A percentile compares a stretch with the other conserved stretches of the same genome.
These are phyloP conservation scores for Colletotrichum lentis DNA, from an alignment of 2,329 filamentous ascomycete genomes.

Conservation along the genomic window DNA sequence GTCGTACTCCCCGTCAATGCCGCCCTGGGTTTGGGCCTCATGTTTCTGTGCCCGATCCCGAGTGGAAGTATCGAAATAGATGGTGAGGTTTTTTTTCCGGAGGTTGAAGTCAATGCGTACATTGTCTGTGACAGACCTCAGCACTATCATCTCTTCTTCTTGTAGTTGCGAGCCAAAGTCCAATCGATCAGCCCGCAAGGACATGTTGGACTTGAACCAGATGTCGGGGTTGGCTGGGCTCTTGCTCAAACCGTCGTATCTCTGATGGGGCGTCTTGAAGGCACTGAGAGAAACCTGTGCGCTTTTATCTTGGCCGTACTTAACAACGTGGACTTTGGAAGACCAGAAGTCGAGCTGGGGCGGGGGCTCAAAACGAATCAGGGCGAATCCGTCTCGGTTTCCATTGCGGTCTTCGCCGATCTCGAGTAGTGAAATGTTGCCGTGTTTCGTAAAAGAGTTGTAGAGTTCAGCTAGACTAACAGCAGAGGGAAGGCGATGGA, in stretches of 20 bases:
- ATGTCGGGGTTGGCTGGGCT: constrained; percentile 46
- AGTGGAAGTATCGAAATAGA: constrained; percentile 47
- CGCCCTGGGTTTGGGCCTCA: background rate
- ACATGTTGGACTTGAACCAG: constrained; percentile 49
- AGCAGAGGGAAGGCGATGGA: constrained; percentile 31
- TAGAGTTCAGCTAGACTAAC: constrained; percentile 58
- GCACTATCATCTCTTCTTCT: constrained; percentile 64
- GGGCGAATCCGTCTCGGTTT: constrained; percentile 52
- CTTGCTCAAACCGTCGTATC: constrained; percentile 35
- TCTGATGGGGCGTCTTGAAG: constrained; percentile 1
- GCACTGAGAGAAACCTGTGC: constrained; percentile 5
- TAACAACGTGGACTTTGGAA: constrained; percentile 44
- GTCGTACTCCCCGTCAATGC: constrained; percentile 35
- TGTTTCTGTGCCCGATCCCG: background rate
- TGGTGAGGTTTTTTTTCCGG: constrained; percentile 48
- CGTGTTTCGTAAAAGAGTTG: constrained; percentile 60
- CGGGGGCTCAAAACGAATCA: constrained; percentile 66
- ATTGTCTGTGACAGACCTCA: constrained; percentile 54
- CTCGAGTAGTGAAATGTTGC: constrained; percentile 65
- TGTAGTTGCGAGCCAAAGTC: constrained; percentile 69
- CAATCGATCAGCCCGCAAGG: constrained; percentile 56
- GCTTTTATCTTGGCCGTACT: constrained; percentile 5
- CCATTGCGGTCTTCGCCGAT: constrained; percentile 57
- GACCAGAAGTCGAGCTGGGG: constrained; percentile 62
- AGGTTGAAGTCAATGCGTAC: constrained; percentile 53